Evolutionary conservation across 495 filamentous ascomycete species (phyloP).

Genomic region (Aspergillus biplanus): DNA sequence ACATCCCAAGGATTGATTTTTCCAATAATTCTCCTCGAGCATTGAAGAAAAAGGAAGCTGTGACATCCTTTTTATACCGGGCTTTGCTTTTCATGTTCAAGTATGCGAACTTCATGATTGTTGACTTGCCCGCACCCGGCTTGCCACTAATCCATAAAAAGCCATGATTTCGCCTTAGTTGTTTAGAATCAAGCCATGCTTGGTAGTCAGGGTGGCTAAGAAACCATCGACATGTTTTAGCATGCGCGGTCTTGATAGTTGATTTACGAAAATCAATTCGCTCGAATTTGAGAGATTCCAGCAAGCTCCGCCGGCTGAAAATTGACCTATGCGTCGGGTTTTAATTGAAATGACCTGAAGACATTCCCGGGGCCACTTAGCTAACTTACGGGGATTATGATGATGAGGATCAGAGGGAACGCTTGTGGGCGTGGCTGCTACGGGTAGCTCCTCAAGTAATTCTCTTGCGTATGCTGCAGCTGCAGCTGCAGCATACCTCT

Average conservation of each 20-base stretch:
- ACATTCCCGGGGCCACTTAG: no score
- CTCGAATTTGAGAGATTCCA: constrained; percentile 36
- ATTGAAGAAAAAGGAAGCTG: constrained; percentile 57
- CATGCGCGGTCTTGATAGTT: constrained; percentile 32
- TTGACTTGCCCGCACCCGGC: constrained; percentile 60
- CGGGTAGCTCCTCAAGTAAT: no score
- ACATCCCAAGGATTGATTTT: constrained; percentile 57
- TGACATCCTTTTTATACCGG: constrained; percentile 23
- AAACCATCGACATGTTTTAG: constrained; percentile 56
- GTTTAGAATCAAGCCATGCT: constrained; percentile 46
- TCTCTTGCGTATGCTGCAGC: no score
- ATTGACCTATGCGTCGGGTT: no score
- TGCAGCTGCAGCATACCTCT: no score
- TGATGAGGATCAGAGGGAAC: no score
- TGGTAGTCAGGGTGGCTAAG: constrained; percentile 41
- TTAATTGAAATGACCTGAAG: no score
- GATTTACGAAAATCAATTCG: constrained; percentile 33
- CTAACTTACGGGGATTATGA: no score
- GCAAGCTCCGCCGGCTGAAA: constrained; percentile 16
- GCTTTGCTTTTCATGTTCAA: constrained; percentile 21
- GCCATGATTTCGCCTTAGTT: constrained; percentile 46
- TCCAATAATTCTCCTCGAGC: constrained; percentile 52
- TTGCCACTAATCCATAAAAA: constrained; percentile 64
- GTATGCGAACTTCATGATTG: constrained; percentile 52
- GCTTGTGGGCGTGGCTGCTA: no score